Conservation (phyloP, 2,329 filamentous ascomycete genomes). For the Whalleya microplaca region DNA sequence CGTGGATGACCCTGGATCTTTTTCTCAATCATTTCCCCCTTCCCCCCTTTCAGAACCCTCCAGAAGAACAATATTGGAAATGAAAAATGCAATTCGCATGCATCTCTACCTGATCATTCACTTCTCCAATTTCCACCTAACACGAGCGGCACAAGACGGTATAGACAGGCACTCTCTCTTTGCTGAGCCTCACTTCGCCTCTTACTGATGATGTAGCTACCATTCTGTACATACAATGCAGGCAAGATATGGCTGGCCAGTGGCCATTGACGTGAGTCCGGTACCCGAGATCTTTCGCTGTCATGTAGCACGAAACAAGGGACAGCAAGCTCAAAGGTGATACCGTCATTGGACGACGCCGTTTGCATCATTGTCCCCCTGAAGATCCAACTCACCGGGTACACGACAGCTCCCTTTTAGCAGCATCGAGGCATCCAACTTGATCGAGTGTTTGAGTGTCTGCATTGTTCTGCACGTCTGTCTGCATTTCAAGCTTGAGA, state of each 20-base stretch:
- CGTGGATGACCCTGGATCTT: not conserved
- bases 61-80: not conserved
- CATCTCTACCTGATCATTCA: conserved; percentile 11
- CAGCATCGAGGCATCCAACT: conserved; percentile 30
- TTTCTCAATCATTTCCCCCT: conserved; percentile 2
- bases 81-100: conserved; percentile 10
- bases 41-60: conserved; percentile 5
- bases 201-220: not conserved
- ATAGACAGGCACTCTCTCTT: not conserved
- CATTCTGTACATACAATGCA: too few relatives aligned
- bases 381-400: conserved; percentile 33
- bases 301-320: conserved; percentile 27
- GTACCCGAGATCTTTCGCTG: conserved; percentile 23
- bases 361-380: conserved; percentile 33
- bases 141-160: conserved; percentile 7
- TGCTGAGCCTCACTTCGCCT: too few relatives aligned
- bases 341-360: conserved; percentile 31
- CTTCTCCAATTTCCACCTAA: conserved; percentile 6
- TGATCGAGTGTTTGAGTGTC: conserved; percentile 8
- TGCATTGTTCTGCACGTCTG: too few relatives aligned
- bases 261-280: conserved; percentile 22
- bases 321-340: conserved; percentile 23
- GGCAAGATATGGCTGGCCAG: too few relatives aligned
- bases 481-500: conserved; percentile 22
- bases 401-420: conserved; percentile 31